phyloP scores from a whole-genome alignment of 257 asterid species.

The Scutellaria baicalensis region DNA sequence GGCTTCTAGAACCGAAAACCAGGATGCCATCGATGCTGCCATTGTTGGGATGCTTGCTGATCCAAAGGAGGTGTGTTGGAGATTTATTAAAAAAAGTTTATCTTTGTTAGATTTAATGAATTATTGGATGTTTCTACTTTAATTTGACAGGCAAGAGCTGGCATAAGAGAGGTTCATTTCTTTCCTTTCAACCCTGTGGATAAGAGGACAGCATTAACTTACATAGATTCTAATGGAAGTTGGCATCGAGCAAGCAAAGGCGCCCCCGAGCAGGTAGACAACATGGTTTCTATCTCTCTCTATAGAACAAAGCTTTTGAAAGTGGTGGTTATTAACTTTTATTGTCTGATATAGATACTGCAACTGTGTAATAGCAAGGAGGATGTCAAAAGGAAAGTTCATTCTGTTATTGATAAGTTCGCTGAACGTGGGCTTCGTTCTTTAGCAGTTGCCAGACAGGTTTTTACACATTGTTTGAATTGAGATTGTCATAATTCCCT shows the following conservation, averaged over 20 bases:
- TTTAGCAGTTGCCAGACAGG: slow-evolving; percentile 86
- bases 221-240: slow-evolving; percentile 62
- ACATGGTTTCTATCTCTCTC: background rate
- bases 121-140: background rate
- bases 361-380: slow-evolving; percentile 60
- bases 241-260: slow-evolving; percentile 96
- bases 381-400: slow-evolving; percentile 68
- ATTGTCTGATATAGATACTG: slow-evolving; percentile 42
- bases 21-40: slow-evolving; percentile 92
- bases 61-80: slow-evolving; percentile 68
- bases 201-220: slow-evolving; percentile 91
- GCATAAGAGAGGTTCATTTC: slow-evolving; percentile 75
- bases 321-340: background rate
- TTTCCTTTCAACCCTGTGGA: slow-evolving; percentile 90
- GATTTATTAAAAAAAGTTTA: background rate
- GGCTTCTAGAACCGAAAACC: slow-evolving; percentile 87
- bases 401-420: slow-evolving; percentile 64
- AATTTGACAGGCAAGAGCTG: slow-evolving; percentile 66
- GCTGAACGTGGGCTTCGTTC: slow-evolving; percentile 97
- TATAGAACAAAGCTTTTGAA: no score
- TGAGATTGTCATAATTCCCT: background rate
- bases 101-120: background rate
- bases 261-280: slow-evolving; percentile 94
- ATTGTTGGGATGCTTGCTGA: slow-evolving; percentile 95
- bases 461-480: background rate